These are phyloP conservation scores for Boletus coccyginus DNA, from an alignment of 768 basidiomycete species.

Conservation along the genomic window DNA sequence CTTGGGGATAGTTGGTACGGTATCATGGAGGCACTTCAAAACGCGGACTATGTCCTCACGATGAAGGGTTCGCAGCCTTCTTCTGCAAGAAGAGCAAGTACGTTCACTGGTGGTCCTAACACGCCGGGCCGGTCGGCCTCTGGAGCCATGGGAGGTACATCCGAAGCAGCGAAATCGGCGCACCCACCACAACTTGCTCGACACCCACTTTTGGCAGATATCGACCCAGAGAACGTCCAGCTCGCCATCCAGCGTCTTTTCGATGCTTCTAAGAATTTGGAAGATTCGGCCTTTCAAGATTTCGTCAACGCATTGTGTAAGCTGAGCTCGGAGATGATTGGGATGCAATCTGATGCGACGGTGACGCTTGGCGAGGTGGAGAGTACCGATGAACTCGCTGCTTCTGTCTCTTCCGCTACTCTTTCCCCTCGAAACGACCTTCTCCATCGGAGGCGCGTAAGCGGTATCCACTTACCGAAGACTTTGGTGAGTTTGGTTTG, in stretches of 20 bases:
- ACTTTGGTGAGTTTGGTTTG: constrained; percentile 55
- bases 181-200: constrained; percentile 30
- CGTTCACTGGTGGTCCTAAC: constrained; percentile 31
- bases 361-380: constrained; percentile 28
- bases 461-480: constrained; percentile 83
- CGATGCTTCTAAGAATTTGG: constrained; percentile 79
- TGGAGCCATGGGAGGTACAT: constrained; percentile 15
- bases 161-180: constrained; percentile 18
- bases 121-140: constrained; percentile 41
- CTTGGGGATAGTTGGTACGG: constrained; percentile 92
- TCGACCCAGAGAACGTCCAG: constrained; percentile 75
- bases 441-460: constrained; percentile 68
- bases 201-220: constrained; percentile 66
- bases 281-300: constrained; percentile 76
- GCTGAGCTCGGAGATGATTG: constrained; percentile 90
- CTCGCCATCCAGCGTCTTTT: constrained; percentile 79
- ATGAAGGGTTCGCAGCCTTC: constrained; percentile 46
- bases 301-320: constrained; percentile 79
- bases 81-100: constrained; percentile 32
- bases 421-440: constrained; percentile 42
- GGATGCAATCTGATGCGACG: constrained; percentile 62
- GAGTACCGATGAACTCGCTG: constrained; percentile 33
- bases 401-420: constrained; percentile 31
- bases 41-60: constrained; percentile 88
- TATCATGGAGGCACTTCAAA: constrained; percentile 88